Percentiles rank a stretch among this genome's conserved stretches.
Evolutionary conservation across 495 filamentous ascomycete species (phyloP).

Genomic region (Trichoderma parareesei): DNA sequence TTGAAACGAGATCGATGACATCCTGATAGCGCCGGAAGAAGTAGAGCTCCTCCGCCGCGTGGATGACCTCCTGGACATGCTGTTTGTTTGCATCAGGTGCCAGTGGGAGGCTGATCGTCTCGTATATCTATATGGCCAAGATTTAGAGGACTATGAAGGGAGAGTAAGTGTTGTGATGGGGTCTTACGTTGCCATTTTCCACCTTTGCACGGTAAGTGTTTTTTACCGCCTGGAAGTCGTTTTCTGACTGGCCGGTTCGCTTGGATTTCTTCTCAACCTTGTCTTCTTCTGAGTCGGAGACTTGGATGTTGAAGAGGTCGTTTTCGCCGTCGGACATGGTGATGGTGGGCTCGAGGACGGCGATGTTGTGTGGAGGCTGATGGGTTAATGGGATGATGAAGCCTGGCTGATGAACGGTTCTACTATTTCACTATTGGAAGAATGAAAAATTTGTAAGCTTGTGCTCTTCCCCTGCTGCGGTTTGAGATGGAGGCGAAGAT

Average conservation of each 20-base stretch:
- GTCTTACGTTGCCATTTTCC: conserved; percentile 38
- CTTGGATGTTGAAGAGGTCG: conserved; percentile 10
- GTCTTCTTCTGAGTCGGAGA: conserved; percentile 9
- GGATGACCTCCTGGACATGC: conserved; percentile 38
- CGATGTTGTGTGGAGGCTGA: not conserved
- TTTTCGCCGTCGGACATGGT: conserved; percentile 11
- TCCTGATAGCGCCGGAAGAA: conserved; percentile 42
- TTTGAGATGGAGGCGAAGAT: not conserved
- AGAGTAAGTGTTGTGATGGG: not conserved
- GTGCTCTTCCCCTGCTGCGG: not conserved
- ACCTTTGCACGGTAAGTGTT: conserved; percentile 31
- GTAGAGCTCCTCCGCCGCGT: conserved; percentile 50
- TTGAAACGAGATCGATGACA: conserved; percentile 27
- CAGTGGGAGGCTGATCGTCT: conserved; percentile 33
- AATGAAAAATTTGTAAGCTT: not conserved
- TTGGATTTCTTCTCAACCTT: conserved; percentile 10
- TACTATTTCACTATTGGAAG: not conserved
- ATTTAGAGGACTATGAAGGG: not conserved
- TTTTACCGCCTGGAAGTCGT: conserved; percentile 32
- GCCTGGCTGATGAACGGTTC: not conserved
- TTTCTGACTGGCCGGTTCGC: conserved; percentile 34
- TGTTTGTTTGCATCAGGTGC: conserved; percentile 25
- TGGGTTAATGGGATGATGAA: not conserved
- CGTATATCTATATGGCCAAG: conserved; percentile 27
- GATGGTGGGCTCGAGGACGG: not conserved